These are phyloP conservation scores for Mycena floridula DNA, from an alignment of 768 basidiomycete species.

Conservation along the genomic window DNA sequence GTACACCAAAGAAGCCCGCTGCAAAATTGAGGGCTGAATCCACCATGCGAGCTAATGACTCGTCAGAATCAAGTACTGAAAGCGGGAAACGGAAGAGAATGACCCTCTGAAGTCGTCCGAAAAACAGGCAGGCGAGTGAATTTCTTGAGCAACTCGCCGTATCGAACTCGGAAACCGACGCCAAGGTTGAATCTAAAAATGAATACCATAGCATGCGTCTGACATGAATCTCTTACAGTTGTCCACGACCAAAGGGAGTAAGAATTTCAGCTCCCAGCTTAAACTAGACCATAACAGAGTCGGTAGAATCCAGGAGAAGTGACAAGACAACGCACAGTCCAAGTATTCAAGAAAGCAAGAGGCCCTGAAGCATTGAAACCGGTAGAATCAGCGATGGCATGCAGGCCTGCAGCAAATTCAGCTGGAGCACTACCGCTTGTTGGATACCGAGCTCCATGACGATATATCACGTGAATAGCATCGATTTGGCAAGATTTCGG, in stretches of 20 bases:
- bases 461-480: constrained; percentile 56
- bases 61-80: constrained; percentile 8
- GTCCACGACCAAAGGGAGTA: constrained; percentile 71
- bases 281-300: constrained; percentile 25
- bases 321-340: constrained; percentile 43
- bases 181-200: constrained; percentile 36
- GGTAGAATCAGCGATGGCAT: constrained; percentile 32
- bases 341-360: constrained; percentile 61
- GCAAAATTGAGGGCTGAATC: constrained; percentile 47
- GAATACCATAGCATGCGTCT: background rate
- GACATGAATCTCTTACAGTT: constrained; percentile 38
- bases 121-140: constrained; percentile 53
- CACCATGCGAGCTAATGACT: constrained; percentile 42
- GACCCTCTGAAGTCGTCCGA: constrained; percentile 53
- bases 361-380: constrained; percentile 47
- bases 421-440: constrained; percentile 39
- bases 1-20: constrained; percentile 54
- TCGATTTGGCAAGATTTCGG: constrained; percentile 41
- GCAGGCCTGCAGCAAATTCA: constrained; percentile 38
- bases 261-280: constrained; percentile 72
- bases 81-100: constrained; percentile 2
- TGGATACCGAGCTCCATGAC: constrained; percentile 63
- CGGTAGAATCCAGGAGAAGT: background rate
- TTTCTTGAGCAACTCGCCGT: constrained; percentile 42
- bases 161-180: constrained; percentile 55